Percentiles rank a stretch among this genome's conserved stretches.
Evolutionary conservation across 2,329 filamentous ascomycete species (phyloP).

Genomic region (Pseudogymnoascus sp.): DNA sequence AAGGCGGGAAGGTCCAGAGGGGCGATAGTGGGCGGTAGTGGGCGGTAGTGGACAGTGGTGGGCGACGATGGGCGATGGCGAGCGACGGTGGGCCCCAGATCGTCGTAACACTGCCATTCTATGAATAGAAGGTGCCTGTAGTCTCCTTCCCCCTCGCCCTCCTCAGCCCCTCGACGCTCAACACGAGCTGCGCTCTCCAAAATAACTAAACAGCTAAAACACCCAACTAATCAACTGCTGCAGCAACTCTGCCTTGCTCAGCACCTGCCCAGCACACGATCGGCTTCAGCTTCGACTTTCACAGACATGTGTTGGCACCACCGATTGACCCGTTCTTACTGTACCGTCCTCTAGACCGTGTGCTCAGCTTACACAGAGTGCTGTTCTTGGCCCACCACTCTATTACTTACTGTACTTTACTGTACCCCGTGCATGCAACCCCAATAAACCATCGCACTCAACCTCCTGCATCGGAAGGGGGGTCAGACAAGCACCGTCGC

Average conservation of each 20-base stretch:
- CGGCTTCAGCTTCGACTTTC: background rate
- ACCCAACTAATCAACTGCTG: background rate
- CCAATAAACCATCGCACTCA: background rate
- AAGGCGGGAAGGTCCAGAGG: background rate
- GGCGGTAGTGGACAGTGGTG: background rate
- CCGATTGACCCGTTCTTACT: background rate
- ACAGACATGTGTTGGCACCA: background rate
- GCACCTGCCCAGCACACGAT: background rate
- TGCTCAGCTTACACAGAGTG: background rate
- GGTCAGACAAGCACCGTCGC: background rate
- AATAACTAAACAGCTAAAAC: background rate
- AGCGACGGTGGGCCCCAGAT: background rate
- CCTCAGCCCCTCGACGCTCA: background rate
- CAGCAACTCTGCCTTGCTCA: background rate
- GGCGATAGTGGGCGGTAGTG: background rate
- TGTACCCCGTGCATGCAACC: background rate
- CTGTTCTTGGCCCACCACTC: background rate
- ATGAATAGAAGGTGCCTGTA: background rate
- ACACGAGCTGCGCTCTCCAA: background rate
- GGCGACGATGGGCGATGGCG: background rate
- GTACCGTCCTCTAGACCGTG: background rate
- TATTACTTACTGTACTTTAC: too few species aligned
- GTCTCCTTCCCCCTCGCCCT: background rate
- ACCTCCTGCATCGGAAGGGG: too few species aligned
- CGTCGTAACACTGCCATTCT: background rate